Evolutionary conservation across 75 land plant species (phyloP).

Genomic region (Larix kaempferi): DNA sequence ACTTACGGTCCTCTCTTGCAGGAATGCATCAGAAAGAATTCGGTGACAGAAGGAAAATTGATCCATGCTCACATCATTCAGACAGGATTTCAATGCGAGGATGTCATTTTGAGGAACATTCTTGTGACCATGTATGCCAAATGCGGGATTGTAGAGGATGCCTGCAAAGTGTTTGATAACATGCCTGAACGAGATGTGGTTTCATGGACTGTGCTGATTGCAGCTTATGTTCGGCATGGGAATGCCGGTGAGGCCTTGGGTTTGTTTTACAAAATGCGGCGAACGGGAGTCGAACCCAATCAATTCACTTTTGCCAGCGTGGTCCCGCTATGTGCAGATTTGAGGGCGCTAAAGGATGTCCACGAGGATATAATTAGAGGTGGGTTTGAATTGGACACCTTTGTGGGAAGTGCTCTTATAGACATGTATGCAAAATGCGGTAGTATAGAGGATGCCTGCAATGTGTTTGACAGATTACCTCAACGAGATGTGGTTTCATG

Average conservation of each 20-base stretch:
- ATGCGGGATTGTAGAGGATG: slow-evolving; percentile 40
- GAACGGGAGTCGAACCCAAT: slow-evolving; percentile 34
- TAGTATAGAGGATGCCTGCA: background rate
- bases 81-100: slow-evolving; percentile 24
- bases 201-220: slow-evolving; percentile 57
- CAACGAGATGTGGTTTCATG: slow-evolving; percentile 6
- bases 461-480: background rate
- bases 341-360: slow-evolving; percentile 29
- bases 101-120: slow-evolving; percentile 27
- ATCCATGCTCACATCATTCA: slow-evolving; percentile 48
- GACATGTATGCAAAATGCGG: slow-evolving; percentile 1
- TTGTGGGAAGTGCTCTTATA: slow-evolving; percentile 37
- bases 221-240: slow-evolving; percentile 47
- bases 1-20: slow-evolving; percentile 23
- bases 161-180: slow-evolving; percentile 39
- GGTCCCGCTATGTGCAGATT: slow-evolving; percentile 45
- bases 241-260: slow-evolving; percentile 30
- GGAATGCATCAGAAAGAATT: slow-evolving; percentile 12
- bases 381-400: slow-evolving; percentile 25
- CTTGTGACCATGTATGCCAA: slow-evolving; percentile 60
- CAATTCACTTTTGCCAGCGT: slow-evolving; percentile 29
- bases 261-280: slow-evolving; percentile 40
- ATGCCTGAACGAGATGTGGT: slow-evolving; percentile 34
- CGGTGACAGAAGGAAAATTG: slow-evolving; percentile 27
- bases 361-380: slow-evolving; percentile 30